A percentile compares a stretch with the other conserved stretches of the same genome.
phyloP scores from a whole-genome alignment of 192 early-diverging fungal species.

The Chytriomyces confervae region DNA sequence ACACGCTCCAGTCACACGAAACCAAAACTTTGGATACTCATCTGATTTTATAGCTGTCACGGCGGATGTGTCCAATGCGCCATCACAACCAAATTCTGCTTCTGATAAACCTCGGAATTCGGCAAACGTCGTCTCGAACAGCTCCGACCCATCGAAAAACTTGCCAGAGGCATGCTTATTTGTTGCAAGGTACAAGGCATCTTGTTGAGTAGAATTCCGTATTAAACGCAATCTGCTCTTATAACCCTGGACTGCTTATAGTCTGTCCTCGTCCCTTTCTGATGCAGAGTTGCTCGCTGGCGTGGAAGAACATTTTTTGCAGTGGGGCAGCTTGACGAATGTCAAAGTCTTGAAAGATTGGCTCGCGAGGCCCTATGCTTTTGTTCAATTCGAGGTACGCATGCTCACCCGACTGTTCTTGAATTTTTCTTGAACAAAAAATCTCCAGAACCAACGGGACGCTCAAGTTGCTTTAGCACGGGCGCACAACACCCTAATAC shows the following conservation, averaged over 20 bases:
- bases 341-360: constrained; percentile 80
- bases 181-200: constrained; percentile 70
- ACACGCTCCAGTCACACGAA: too few relatives aligned
- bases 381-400: constrained; percentile 75
- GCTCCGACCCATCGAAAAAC: constrained; percentile 26
- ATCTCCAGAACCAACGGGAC: constrained; percentile 54
- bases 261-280: constrained; percentile 57
- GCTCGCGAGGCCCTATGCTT: constrained; percentile 73
- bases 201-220: neutral
- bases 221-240: neutral
- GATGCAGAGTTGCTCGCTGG: constrained; percentile 60
- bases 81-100: too few relatives aligned
- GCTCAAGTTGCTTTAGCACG: constrained; percentile 64
- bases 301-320: constrained; percentile 63
- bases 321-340: constrained; percentile 69
- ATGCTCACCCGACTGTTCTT: neutral
- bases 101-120: too few relatives aligned
- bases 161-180: constrained; percentile 68
- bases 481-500: constrained; percentile 70
- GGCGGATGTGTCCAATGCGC: too few relatives aligned
- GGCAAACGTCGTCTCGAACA: constrained; percentile 9
- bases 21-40: too few relatives aligned
- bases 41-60: too few relatives aligned
- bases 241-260: constrained; percentile 25
- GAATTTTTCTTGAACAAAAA: neutral